Conservation (phyloP, 768 basidiomycete genomes). For the Hirschioporus abietinus region DNA sequence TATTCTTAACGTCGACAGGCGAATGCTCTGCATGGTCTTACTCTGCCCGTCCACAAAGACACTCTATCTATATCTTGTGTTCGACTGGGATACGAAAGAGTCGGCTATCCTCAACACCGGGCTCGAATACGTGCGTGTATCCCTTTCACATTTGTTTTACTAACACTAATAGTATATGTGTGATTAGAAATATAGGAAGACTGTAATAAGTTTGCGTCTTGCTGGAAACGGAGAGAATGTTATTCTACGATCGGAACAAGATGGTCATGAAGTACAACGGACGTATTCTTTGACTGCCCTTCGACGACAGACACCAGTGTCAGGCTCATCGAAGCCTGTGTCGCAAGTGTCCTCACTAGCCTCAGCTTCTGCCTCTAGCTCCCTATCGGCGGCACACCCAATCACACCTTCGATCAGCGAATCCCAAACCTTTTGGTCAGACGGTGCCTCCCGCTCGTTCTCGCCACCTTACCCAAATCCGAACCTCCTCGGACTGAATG, state of each 20-base stretch:
- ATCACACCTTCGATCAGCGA: neutral
- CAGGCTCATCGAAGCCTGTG: neutral
- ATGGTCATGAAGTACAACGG: neutral
- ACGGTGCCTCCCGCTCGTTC: neutral
- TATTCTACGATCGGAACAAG: neutral
- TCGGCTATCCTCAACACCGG: neutral
- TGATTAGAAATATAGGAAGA: neutral
- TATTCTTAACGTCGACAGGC: neutral
- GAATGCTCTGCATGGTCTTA: neutral
- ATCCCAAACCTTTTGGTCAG: neutral
- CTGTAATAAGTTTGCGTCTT: neutral
- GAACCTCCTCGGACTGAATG: neutral
- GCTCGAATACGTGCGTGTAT: neutral
- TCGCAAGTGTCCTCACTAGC: too few species aligned
- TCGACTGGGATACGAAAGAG: neutral
- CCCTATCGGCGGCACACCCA: neutral
- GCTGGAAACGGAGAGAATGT: neutral
- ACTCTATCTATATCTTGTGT: neutral
- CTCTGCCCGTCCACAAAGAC: neutral
- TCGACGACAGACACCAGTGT: neutral
- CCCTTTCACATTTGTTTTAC: neutral
- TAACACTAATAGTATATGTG: neutral
- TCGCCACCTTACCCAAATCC: neutral
- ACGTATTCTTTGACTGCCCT: neutral
- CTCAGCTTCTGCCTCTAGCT: neutral